Percentiles rank a stretch among this genome's conserved stretches.
Evolutionary conservation across 495 filamentous ascomycete species (phyloP).

Genomic region (Lophiotrema nucula): DNA sequence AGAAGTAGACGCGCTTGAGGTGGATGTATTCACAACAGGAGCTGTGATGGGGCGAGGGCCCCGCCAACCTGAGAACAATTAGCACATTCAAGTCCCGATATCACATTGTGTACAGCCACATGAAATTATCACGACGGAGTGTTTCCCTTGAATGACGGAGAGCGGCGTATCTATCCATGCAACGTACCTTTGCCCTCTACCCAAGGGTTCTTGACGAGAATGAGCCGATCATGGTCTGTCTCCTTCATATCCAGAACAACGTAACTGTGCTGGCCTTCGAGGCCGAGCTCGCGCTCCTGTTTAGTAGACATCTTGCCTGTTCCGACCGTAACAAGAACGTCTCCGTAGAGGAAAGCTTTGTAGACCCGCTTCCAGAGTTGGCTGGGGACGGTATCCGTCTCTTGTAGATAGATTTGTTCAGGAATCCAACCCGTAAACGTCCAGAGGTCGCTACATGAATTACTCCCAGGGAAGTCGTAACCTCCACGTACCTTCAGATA

Average conservation of each 20-base stretch:
- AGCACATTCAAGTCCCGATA: no score
- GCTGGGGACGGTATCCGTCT: conserved; percentile 57
- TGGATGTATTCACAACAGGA: conserved; percentile 10
- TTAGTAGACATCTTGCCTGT: conserved; percentile 73
- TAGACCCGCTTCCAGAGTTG: conserved; percentile 77
- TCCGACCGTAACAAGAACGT: conserved; percentile 86
- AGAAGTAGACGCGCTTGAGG: background rate
- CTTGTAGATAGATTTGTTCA: conserved; percentile 88
- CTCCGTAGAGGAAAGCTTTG: conserved; percentile 69
- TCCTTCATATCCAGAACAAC: conserved; percentile 79
- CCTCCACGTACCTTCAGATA: conserved; percentile 96
- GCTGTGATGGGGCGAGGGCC: conserved; percentile 37
- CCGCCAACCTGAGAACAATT: no score
- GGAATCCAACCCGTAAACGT: conserved; percentile 94
- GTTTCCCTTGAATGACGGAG: no score
- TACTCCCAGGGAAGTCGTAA: conserved; percentile 98
- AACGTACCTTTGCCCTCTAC: conserved; percentile 71
- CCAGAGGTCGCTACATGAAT: conserved; percentile 90
- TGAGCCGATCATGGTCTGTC: conserved; percentile 57
- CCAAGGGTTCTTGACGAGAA: conserved; percentile 97
- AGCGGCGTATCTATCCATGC: no score
- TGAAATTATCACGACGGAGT: no score
- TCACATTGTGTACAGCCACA: no score
- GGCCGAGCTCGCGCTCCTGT: conserved; percentile 75
- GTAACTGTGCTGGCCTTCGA: conserved; percentile 91